Base-by-base conservation (phyloP, 2,329 filamentous ascomycete species). In the Monosporascus sp. region DNA sequence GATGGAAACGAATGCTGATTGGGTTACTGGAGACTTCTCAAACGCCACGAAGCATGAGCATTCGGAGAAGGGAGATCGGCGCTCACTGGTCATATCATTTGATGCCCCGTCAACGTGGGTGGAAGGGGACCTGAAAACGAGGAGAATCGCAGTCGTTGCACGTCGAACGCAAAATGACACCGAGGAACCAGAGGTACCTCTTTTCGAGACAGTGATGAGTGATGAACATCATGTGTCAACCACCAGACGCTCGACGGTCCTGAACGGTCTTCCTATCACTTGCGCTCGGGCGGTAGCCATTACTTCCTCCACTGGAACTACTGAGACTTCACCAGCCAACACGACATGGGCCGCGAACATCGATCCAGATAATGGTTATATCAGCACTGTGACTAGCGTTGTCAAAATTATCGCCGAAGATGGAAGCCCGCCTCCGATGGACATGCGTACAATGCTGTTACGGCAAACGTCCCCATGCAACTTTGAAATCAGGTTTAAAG, bases 61-160 rank as follows among this genome's bases (percentile, higher is more conserved):
- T 76, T 70, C 72, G 53, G 58, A 0, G 73, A 74, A 8, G 55
- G 60, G 31, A 34, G 31, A 34, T 34, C 11, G 9, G 9, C 11
- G 11, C 0, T 70, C 72, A 5, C 58, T 79, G 18, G 52, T 77
- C 44, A 71, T 65, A 3, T 72, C 73, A 0, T 77, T 75, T 59
- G 69, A 72, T 24, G 70, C 72, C 4, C 68, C 74, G 3, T 63
- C 72, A 1, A 58, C 60, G 3, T 54, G 63, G 1, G 59, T 77
- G 0, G 68, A 71, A 42, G 51, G 64, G 5, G 67, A 73, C 38
- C 66, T 66, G 5, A 58, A 60, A 34, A 62, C 61, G 4, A 58
- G 64, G 1, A 51, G 60, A 8, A 62, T 75, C 17, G 66, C 68
- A 5, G 54, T 78, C 7, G 61, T 55, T 22, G 53, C 74, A 2